A percentile compares a stretch with the other conserved stretches of the same genome.
Conservation (phyloP, 768 basidiomycete genomes). For the Suillus luteus region DNA sequence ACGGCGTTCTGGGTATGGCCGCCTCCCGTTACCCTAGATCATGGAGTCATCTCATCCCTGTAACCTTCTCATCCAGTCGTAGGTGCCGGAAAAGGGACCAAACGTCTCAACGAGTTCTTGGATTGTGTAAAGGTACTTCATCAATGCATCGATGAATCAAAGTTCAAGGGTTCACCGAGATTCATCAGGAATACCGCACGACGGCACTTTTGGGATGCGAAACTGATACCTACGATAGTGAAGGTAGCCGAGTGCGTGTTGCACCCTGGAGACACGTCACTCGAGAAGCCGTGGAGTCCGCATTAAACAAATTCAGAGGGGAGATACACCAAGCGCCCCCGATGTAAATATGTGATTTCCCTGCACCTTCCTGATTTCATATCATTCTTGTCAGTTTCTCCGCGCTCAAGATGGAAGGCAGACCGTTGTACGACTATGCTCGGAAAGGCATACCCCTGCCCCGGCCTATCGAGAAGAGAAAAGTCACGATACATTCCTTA, state of each 20-base stretch:
- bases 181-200: conserved; percentile 80
- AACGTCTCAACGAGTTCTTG: conserved; percentile 79
- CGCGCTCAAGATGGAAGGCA: conserved; percentile 98
- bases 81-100: conserved; percentile 88
- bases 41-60: conserved; percentile 10
- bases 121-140: conserved; percentile 80
- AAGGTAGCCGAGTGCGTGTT: conserved; percentile 77
- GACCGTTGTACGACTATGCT: conserved; percentile 93
- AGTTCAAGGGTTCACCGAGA: conserved; percentile 21
- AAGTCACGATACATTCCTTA: conserved; percentile 79
- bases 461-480: conserved; percentile 87
- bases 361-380: conserved; percentile 5
- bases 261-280: conserved; percentile 88
- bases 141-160: not conserved
- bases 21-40: conserved; percentile 5
- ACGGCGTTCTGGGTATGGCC: conserved; percentile 84
- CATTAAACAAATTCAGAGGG: conserved; percentile 75
- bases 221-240: conserved; percentile 92
- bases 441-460: conserved; percentile 89
- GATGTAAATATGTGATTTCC: conserved; percentile 54
- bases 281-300: conserved; percentile 66
- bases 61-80: conserved; percentile 56
- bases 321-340: conserved; percentile 91
- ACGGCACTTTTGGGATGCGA: conserved; percentile 92
- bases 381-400: conserved; percentile 69